A percentile compares a stretch with the other conserved stretches of the same genome.
Evolutionary conservation across 169 alveolate genomes (phyloP).

Genomic region (Plasmodium knowlesi): DNA sequence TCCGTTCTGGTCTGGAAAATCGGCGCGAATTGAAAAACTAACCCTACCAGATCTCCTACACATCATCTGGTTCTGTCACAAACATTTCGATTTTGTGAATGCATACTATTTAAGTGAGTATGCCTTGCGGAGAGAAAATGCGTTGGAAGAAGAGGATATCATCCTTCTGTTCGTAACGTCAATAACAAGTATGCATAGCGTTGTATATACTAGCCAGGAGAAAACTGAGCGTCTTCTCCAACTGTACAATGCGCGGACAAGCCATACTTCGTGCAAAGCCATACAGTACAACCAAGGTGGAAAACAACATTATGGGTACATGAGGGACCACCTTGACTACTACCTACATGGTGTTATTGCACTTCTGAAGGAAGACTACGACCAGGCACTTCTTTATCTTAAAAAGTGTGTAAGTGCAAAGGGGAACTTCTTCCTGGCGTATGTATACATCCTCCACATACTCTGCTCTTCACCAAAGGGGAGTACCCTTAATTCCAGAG

Average conservation of each 20-base stretch:
- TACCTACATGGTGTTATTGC: constrained; percentile 33
- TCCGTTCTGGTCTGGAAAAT: background rate
- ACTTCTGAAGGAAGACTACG: constrained; percentile 12
- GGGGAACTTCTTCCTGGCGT: constrained; percentile 4
- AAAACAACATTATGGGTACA: background rate
- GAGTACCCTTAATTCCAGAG: background rate
- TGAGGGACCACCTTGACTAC: constrained; percentile 22
- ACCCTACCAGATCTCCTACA: constrained; percentile 17
- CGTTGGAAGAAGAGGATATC: constrained; percentile 12
- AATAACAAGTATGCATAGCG: constrained; percentile 1
- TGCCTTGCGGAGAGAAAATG: background rate
- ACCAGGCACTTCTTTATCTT: background rate
- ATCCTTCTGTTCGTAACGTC: constrained; percentile 14
- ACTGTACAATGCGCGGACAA: constrained; percentile 1
- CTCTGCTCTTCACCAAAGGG: background rate
- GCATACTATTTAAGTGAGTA: constrained; percentile 38
- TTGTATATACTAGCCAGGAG: background rate
- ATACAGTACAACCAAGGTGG: background rate
- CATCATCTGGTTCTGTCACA: background rate
- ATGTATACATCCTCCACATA: constrained; percentile 9
- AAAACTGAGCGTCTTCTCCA: constrained; percentile 19
- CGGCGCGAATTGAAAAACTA: background rate
- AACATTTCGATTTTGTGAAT: constrained; percentile 17
- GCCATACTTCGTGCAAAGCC: background rate
- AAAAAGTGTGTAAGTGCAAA: constrained; percentile 4